Evolutionary conservation across 345 rosid genomes (phyloP).

Genomic region (Chamaenerion angustifolium): DNA sequence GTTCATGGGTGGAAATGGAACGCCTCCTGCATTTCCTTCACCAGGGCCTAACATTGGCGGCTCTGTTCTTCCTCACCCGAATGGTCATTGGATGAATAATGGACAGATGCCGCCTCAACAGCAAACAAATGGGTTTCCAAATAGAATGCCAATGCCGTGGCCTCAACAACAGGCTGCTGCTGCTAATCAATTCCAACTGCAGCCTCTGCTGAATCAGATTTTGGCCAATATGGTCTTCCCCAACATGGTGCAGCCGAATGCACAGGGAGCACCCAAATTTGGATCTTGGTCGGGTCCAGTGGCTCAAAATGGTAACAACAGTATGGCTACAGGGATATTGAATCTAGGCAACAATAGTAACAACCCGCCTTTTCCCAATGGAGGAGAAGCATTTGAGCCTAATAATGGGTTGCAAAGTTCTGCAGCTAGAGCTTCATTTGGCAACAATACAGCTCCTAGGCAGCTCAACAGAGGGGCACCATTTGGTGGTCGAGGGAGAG

Average conservation of each 20-base stretch:
- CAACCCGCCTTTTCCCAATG: conserved; percentile 1
- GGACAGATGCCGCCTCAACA: conserved; percentile 19
- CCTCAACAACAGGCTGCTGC: conserved; percentile 20
- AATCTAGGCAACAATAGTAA: conserved; percentile 1
- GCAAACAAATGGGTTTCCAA: conserved; percentile 28
- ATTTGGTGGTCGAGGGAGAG: background rate
- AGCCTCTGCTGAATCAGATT: conserved; percentile 22
- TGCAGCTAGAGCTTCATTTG: conserved; percentile 5
- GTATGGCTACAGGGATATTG: conserved; percentile 21
- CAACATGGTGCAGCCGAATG: conserved; percentile 30
- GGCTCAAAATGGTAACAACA: conserved; percentile 44
- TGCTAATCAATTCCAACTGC: conserved; percentile 30
- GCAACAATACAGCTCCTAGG: background rate
- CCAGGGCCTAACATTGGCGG: conserved; percentile 18
- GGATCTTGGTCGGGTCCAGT: conserved; percentile 35
- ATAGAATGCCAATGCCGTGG: conserved; percentile 14
- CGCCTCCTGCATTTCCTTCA: conserved; percentile 22
- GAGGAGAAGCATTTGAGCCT: conserved; percentile 2
- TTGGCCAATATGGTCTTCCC: conserved; percentile 17
- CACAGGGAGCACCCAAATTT: conserved; percentile 22
- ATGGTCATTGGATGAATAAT: conserved; percentile 21
- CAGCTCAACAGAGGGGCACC: background rate
- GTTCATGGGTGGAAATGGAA: conserved; percentile 18
- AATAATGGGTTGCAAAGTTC: background rate
- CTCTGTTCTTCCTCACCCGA: conserved; percentile 12